Evolutionary conservation across 805 yeast genomes (phyloP).

Genomic region (Debaryomyces prosopidis): DNA sequence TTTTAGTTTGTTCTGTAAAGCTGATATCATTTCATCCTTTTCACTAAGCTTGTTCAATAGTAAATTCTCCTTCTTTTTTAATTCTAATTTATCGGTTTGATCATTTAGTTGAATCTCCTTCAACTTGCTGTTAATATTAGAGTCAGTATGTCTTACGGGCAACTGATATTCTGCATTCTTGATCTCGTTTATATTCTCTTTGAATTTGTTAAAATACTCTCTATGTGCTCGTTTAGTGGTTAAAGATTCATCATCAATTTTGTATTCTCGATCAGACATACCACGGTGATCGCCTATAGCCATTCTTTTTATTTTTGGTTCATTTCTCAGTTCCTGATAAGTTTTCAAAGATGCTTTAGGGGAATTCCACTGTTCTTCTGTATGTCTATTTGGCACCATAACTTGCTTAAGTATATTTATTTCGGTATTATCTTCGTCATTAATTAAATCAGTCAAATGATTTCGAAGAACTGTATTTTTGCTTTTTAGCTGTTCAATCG

Average conservation of each 20-base stretch:
- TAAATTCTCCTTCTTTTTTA: slow-evolving; percentile 2
- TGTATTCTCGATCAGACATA: not conserved
- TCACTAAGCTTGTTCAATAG: slow-evolving; percentile 3
- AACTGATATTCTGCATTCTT: slow-evolving; percentile 19
- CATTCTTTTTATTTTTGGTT: not conserved
- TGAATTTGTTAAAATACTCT: slow-evolving; percentile 18
- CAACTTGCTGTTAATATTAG: not conserved
- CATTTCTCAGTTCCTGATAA: not conserved
- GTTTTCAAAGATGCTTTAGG: slow-evolving; percentile 3
- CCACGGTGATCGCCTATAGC: not conserved
- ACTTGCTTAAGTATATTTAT: slow-evolving; percentile 6
- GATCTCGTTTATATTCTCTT: slow-evolving; percentile 22
- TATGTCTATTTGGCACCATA: slow-evolving; percentile 1
- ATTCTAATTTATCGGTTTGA: not conserved
- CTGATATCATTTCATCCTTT: slow-evolving; percentile 2
- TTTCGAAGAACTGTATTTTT: slow-evolving; percentile 9
- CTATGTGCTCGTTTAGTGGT: not conserved
- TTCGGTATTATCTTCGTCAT: slow-evolving; percentile 10
- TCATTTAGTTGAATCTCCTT: not conserved
- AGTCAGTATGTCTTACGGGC: slow-evolving; percentile 9
- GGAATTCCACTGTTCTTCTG: not conserved
- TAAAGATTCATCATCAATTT: no score
- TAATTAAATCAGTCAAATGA: slow-evolving; percentile 10
- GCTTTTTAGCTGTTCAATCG: slow-evolving; percentile 6
- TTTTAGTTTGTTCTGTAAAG: slow-evolving; percentile 2